A percentile compares a stretch with the other conserved stretches of the same genome.
Conservation (phyloP, 768 basidiomycete species). For the Termitomyces eurrhizus region DNA sequence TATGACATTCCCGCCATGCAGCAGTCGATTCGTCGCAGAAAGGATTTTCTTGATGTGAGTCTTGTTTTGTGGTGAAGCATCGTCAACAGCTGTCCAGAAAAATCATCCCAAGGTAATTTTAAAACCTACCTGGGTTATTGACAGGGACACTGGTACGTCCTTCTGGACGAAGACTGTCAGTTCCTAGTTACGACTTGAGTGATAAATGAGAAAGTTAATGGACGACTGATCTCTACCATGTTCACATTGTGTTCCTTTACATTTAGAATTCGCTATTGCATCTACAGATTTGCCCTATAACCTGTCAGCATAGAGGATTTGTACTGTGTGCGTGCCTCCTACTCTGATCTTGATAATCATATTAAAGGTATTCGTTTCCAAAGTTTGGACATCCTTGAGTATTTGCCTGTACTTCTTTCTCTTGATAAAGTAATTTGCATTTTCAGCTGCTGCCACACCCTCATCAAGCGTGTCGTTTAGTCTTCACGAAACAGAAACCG, state of each 20-base stretch:
- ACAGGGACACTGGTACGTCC: background rate
- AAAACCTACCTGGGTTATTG: background rate
- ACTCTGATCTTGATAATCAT: background rate
- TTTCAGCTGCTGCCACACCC: background rate
- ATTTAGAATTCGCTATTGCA: background rate
- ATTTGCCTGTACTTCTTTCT: background rate
- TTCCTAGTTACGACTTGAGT: background rate
- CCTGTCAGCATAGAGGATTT: background rate
- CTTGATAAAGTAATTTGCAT: background rate
- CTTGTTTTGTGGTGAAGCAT: background rate
- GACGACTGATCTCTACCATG: background rate
- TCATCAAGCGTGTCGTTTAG: background rate
- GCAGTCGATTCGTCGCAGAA: background rate
- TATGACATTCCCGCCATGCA: background rate
- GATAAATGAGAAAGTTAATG: background rate
- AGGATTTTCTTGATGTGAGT: background rate
- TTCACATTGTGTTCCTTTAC: background rate
- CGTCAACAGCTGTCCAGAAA: background rate
- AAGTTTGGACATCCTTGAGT: background rate
- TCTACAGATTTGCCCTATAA: background rate
- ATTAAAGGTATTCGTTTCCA: background rate
- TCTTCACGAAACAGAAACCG: background rate
- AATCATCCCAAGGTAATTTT: background rate
- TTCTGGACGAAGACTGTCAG: background rate
- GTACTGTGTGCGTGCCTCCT: background rate